Evolutionary conservation across 805 yeast genomes (phyloP), one percentile per base, ranked within the genome.

Genomic region (Wickerhamomyces kurtzmanii): DNA sequence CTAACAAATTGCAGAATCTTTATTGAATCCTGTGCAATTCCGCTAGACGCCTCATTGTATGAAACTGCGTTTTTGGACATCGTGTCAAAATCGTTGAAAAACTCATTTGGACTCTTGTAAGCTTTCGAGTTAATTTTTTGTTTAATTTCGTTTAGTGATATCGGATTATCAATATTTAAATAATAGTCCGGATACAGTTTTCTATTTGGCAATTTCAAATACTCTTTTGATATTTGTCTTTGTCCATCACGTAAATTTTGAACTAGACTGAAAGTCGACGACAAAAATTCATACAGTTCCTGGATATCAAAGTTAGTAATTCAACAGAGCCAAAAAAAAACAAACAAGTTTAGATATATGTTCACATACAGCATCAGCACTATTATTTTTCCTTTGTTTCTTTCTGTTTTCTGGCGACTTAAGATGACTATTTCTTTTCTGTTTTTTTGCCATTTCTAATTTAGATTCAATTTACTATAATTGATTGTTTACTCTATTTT

Each of bases 131-230:
- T 51, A 24, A 70, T 44, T 32, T 68, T 70, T 33, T 52, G 55
- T 33, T 65, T 65, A 33, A 84, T 74, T 51, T 81, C 89, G 31
- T 69, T 63, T 9, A 84, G 49, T 0, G 94, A 77, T 3, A 81
- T 71, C 3, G 94, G 94, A 14, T 55, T 55, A 29, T 59, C 54
- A 24, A 83, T 73, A 30, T 73, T 58, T 32, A 70, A 66, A 47
- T 77, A 83, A 50, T 85, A 86, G 47, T 84, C 93, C 0, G 95
- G 86, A 45, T 81, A 84, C 25, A 70, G 53, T 46, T 77, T 75
- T 39, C 75, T 71, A 15, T 80, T 67, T 6, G 95, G 96, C 21
- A 85, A 61, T 39, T 71, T 75, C 36, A 75, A 49, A 53, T 86
- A 85, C 50, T 72, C 70, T 38, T 65, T 54, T 5, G 27, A 25